Evolutionary conservation across 2,329 filamentous ascomycete genomes (phyloP), one percentile per base, ranked within the genome.

Genomic region (Hirsutella minnesotensis): DNA sequence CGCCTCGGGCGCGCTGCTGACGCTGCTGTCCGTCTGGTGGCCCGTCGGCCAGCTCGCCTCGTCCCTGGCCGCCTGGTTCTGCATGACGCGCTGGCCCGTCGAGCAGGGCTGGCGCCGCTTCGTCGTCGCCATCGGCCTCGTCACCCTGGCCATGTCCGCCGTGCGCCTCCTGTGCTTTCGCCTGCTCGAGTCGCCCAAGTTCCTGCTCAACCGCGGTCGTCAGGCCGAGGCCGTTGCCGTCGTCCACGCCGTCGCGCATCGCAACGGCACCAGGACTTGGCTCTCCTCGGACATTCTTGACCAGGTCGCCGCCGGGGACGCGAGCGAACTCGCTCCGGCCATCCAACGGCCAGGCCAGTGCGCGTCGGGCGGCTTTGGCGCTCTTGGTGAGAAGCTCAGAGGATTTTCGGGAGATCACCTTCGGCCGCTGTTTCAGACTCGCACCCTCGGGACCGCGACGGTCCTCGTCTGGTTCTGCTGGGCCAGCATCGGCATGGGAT

Each of bases 1-100:
- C 44, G 75, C 80, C 0, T 82, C 78, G n/a, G 79, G 78, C 48
- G 77, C 79, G 27, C 71, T 92, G 13, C 67, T 92, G 24, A 92
- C 86, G 0, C 69, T 90, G 39, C 69, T 94, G n/a, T 87, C 83
- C 7, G 75, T 88, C 8, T 92, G 85, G 82, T 94, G 87, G 86
- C 84, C 86, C 0, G 64, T 94, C 16, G 87, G 86, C 5, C 85
- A 92, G 56, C 69, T 94, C 8, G 72, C 82, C 44, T 79, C 83
- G 2, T 82, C 79, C 3, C 62, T 84, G 5, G 68, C 86, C 39
- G 85, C 82, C 7, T 90, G 84, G 86, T 82, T 71, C 38, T 86
- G 81, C 51, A 81, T 92, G 44, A 77, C 81, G 22, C 75, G 76
- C 49, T 85, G 74, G 67, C 78, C 77, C 9, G 68, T 70, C 4